phyloP scores from a whole-genome alignment of 495 filamentous ascomycete species.

The Astrothelium subdiscretum region DNA sequence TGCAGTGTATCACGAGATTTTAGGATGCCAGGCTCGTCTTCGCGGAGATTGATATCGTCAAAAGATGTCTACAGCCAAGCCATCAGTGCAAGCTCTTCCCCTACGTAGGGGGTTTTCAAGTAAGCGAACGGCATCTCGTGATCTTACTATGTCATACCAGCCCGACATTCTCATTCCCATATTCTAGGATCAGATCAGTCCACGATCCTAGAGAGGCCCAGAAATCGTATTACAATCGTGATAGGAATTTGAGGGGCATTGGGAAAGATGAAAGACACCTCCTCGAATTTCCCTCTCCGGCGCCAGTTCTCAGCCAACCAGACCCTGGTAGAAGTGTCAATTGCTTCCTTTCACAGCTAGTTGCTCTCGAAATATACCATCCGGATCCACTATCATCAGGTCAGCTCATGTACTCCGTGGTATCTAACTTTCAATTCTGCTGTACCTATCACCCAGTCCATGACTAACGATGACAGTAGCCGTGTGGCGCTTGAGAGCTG shows the following conservation, averaged over 20 bases:
- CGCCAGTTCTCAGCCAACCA: conserved; percentile 83
- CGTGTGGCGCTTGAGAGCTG: conserved; percentile 81
- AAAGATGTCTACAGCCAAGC: conserved; percentile 9
- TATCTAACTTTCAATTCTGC: conserved; percentile 11
- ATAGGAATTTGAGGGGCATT: conserved; percentile 88
- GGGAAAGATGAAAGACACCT: conserved; percentile 87
- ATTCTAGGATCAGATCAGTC: conserved; percentile 41
- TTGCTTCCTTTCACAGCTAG: background rate
- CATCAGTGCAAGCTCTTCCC: background rate
- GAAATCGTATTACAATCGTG: conserved; percentile 51
- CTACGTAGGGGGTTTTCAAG: background rate
- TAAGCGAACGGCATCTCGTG: conserved; percentile 30
- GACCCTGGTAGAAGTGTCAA: conserved; percentile 36
- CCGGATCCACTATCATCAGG: conserved; percentile 22
- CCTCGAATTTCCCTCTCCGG: conserved; percentile 66
- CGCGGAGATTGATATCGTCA: conserved; percentile 30
- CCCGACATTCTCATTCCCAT: conserved; percentile 75
- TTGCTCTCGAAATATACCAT: conserved; percentile 19
- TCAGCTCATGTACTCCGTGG: conserved; percentile 3
- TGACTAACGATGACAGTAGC: conserved; percentile 92
- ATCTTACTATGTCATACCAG: conserved; percentile 82
- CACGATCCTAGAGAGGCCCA: background rate
- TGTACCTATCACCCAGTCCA: conserved; percentile 71
- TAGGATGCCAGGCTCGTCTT: conserved; percentile 72
- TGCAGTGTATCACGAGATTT: conserved; percentile 65